Evolutionary conservation across 177 flowering plant genomes (phyloP), one percentile per base, ranked within the genome.

Genomic region (Vitis hybrid): DNA sequence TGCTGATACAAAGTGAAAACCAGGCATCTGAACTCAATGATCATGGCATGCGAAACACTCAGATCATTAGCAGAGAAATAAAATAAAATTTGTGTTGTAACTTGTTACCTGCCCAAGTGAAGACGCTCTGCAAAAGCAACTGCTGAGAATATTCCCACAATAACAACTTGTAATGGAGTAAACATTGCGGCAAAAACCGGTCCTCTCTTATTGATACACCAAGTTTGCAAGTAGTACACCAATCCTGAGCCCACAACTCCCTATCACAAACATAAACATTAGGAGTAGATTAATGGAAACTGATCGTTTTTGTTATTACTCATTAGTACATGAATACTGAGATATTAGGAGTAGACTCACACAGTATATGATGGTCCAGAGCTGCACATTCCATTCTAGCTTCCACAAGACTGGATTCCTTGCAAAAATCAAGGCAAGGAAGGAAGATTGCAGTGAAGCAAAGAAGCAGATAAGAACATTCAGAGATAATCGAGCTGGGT

Each of bases 141-240:
- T 11, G 84, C 87, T 8, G 87, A 83, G 74, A 81, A 80, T 11
- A 82, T 44, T 20, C 73, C 83, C 3, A 79, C 79, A 19, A 74
- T 15, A 0, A 83, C 52, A 13, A 79, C 67, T 1, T 51, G 68
- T 6, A 86, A 53, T 2, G 87, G 89, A 53, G 61, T 66, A 69
- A 86, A 83, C 85, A 83, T 82, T 11, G 89, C 81, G 8, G 70
- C 64, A 56, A 83, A 82, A 54, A 86, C 85, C 2, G 85, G 89
- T 13, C 85, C 89, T 55, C 79, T 76, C 14, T 59, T 55, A 57
- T 68, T 77, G 22, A 86, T 76, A 17, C 84, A 76, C 87, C 85
- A 86, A 56, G 75, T 82, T 71, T 78, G 82, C 18, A 82, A 69
- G 70, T 65, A 78, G 76, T 80, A 80, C 1, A 72, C 62, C 0